phyloP scores from a whole-genome alignment of 2,329 filamentous ascomycete genomes.

The Moelleriella libera region DNA sequence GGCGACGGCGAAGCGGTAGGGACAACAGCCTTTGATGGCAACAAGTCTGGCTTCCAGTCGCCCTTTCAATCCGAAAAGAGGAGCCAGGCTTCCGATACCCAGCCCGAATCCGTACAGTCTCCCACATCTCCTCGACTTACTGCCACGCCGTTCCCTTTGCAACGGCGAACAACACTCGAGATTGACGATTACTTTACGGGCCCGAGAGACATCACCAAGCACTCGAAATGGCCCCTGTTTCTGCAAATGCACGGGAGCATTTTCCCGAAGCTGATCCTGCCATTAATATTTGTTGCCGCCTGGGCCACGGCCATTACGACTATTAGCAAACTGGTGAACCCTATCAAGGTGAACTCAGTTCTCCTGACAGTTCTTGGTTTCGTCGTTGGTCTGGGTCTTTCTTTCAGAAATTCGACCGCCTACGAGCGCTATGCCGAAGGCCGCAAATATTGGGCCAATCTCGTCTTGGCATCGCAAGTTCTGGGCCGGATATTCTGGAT shows the following conservation, averaged over 20 bases:
- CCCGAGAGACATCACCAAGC: constrained; percentile 55
- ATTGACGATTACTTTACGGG: constrained; percentile 50
- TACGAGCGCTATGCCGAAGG: constrained; percentile 61
- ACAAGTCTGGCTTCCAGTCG: background rate
- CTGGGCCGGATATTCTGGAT: constrained; percentile 75
- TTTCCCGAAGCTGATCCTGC: constrained; percentile 59
- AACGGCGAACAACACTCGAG: constrained; percentile 24
- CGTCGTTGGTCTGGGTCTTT: constrained; percentile 65
- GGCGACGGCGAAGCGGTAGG: background rate
- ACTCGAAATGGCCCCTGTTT: constrained; percentile 66
- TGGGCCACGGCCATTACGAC: constrained; percentile 56
- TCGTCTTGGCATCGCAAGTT: constrained; percentile 48
- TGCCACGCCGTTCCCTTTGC: constrained; percentile 2
- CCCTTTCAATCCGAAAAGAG: background rate
- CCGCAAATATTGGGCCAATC: constrained; percentile 46
- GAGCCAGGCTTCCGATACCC: background rate
- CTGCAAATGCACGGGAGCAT: constrained; percentile 65
- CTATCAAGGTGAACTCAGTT: constrained; percentile 19
- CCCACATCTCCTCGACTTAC: constrained; percentile 1
- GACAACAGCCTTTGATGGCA: background rate
- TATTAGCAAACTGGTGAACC: constrained; percentile 31
- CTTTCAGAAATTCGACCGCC: constrained; percentile 62
- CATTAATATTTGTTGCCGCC: constrained; percentile 42
- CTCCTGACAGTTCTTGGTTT: constrained; percentile 69
- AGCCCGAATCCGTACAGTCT: background rate